Conservation (phyloP, 805 yeast species). For the Lipomyces sp. region DNA sequence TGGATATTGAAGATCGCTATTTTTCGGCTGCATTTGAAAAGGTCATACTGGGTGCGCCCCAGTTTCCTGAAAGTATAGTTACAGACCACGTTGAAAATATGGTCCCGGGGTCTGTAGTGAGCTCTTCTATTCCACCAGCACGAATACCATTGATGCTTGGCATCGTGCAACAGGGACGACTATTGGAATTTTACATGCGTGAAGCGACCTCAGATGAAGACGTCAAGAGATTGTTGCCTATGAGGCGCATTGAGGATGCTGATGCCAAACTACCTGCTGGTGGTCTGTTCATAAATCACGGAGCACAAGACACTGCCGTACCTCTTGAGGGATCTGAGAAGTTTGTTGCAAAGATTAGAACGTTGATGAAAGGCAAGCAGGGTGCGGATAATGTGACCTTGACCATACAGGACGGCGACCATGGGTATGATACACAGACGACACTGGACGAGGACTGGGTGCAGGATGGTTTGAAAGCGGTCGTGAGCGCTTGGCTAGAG, state of each 20-base stretch:
- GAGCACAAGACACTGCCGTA: constrained; percentile 22
- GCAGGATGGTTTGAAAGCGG: too few relatives aligned
- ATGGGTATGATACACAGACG: too few relatives aligned
- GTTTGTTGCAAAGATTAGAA: constrained; percentile 12
- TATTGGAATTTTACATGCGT: too few relatives aligned
- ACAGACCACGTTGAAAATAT: too few relatives aligned
- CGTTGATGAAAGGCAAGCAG: neutral
- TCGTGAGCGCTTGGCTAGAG: too few relatives aligned
- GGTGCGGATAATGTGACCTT: too few relatives aligned
- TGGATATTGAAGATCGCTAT: too few relatives aligned
- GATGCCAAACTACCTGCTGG: constrained; percentile 16
- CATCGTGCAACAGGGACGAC: neutral
- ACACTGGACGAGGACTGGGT: too few relatives aligned
- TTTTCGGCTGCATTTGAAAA: neutral
- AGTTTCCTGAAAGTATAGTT: too few relatives aligned
- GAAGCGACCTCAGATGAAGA: neutral
- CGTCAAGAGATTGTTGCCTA: too few relatives aligned
- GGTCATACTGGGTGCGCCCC: too few relatives aligned
- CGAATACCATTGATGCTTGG: neutral
- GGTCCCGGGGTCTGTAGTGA: neutral
- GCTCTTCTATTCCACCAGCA: neutral
- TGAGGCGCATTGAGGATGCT: neutral
- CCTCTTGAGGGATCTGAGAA: constrained; percentile 18
- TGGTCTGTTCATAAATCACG: constrained; percentile 20
- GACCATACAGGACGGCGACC: too few relatives aligned